A percentile compares a stretch with the other conserved stretches of the same genome.
Conservation (phyloP, 441 rosid genomes). For the Populus hybrid region DNA sequence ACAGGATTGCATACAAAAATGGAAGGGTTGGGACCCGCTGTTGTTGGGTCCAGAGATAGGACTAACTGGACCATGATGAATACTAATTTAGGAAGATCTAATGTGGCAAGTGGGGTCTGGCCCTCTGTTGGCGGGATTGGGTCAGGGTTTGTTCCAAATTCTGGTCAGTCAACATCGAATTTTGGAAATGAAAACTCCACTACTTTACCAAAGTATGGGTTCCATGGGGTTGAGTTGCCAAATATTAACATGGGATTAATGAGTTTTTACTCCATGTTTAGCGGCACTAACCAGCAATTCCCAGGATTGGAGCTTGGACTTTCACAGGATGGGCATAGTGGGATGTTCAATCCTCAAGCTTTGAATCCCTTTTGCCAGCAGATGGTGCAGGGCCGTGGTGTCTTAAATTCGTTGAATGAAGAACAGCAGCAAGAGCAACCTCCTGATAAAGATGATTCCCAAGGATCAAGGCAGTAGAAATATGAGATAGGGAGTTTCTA, state of each 20-base stretch:
- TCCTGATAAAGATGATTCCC: slow-evolving; percentile 67
- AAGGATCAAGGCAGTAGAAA: slow-evolving; percentile 61
- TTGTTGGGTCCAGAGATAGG: slow-evolving; percentile 49
- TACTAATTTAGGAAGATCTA: slow-evolving; percentile 56
- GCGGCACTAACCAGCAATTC: slow-evolving; percentile 44
- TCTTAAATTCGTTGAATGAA: slow-evolving; percentile 25
- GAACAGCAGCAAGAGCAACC: slow-evolving; percentile 43
- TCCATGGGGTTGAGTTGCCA: slow-evolving; percentile 64
- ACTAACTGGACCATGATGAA: slow-evolving; percentile 53
- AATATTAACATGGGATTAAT: slow-evolving; percentile 55
- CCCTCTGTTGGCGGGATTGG: slow-evolving; percentile 60
- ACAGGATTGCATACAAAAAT: slow-evolving; percentile 58
- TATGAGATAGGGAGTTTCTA: background rate
- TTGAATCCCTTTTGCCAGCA: slow-evolving; percentile 71
- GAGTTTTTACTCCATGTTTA: slow-evolving; percentile 72
- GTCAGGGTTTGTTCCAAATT: slow-evolving; percentile 28
- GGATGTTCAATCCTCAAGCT: slow-evolving; percentile 52
- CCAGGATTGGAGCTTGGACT: slow-evolving; percentile 95
- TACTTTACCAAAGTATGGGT: slow-evolving; percentile 47
- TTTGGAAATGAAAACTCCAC: slow-evolving; percentile 45
- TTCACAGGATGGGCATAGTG: slow-evolving; percentile 77
- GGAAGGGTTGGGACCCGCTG: slow-evolving; percentile 41
- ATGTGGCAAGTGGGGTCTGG: slow-evolving; percentile 52
- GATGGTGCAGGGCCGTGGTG: slow-evolving; percentile 62
- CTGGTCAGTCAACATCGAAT: slow-evolving; percentile 36